Percentiles rank a stretch among this genome's conserved stretches.
Conservation (phyloP, 306 rosid genomes). For the Cucurbita maxima region DNA sequence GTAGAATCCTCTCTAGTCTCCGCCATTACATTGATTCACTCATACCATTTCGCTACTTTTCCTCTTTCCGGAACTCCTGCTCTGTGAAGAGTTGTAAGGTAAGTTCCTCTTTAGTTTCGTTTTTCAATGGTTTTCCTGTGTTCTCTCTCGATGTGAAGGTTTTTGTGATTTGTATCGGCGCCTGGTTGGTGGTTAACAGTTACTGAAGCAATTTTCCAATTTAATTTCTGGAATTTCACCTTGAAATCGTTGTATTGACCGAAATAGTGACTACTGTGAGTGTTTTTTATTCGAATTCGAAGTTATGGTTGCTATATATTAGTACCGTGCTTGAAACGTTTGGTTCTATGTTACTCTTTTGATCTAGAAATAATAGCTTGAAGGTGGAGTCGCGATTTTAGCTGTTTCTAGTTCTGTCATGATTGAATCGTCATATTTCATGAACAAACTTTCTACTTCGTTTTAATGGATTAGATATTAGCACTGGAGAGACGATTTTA, state of each 20-base stretch:
- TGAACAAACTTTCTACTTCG: neutral
- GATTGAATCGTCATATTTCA: neutral
- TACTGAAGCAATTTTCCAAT: neutral
- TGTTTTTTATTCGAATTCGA: neutral
- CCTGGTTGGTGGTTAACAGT: neutral
- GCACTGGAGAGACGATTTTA: neutral
- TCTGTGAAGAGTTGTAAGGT: slow-evolving; percentile 19
- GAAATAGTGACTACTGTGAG: neutral
- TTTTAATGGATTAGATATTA: neutral
- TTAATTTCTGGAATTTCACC: neutral
- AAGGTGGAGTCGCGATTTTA: neutral
- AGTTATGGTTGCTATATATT: neutral
- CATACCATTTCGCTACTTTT: neutral
- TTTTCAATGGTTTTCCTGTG: neutral
- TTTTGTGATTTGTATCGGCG: neutral
- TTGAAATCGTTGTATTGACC: neutral
- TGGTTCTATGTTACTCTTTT: neutral
- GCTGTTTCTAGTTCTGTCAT: neutral
- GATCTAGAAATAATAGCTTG: neutral
- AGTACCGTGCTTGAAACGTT: neutral
- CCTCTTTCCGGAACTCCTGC: neutral
- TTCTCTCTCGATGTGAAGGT: neutral
- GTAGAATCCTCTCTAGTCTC: neutral
- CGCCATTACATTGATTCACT: neutral
- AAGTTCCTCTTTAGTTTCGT: neutral